Base-by-base conservation (phyloP, 257 asterid genomes). In the Verbascum thapsus region DNA sequence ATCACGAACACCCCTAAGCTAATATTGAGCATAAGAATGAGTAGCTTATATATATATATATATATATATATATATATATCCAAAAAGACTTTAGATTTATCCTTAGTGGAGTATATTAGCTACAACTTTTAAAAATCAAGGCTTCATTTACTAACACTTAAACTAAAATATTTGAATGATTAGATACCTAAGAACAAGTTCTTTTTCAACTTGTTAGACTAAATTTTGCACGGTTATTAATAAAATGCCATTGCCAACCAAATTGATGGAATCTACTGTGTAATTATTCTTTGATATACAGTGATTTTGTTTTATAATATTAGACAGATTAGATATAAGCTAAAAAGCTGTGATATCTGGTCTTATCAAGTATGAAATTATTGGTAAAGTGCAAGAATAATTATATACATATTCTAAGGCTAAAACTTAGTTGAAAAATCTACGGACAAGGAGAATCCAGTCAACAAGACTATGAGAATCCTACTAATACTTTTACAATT, bases 361-460 rank as follows among this genome's bases (percentile, higher is more conserved):
- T 42, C 47, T 53, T 30, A 53, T 65, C 71, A 55, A 26, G 35
- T 38, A 1, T 54, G 47, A 41, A 64, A 51, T 64, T 12, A 51
- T 2, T 51, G 16, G 61, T 20, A 39, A 26, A 66, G 64, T 55
- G 56, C 23, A 66, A 13, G 63, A 56, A 44, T 65, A 40, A 41
- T 41, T 19, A 42, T 39, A 34, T 63, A 8, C 39, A 15, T 48
- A 45, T 37, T 35, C 40, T 49, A 63, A 37, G 59, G 49, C 39
- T 41, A 15, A 35, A 19, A 8, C 13, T 49, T 35, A 49, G 3
- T 26, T 26, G 32, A 38, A 16, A 52, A 64, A 15, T 15, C 8
- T 8, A n/a, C n/a, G 20, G 18, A 35, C 32, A 37, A 6, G 48
- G 15, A 35, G 45, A 63, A 51, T 50, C 41, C 10, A 54, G 44